Percentiles rank a stretch among this genome's conserved stretches.
phyloP scores from a whole-genome alignment of 1,284 basidiomycete species.

The Omphalotus olearius region DNA sequence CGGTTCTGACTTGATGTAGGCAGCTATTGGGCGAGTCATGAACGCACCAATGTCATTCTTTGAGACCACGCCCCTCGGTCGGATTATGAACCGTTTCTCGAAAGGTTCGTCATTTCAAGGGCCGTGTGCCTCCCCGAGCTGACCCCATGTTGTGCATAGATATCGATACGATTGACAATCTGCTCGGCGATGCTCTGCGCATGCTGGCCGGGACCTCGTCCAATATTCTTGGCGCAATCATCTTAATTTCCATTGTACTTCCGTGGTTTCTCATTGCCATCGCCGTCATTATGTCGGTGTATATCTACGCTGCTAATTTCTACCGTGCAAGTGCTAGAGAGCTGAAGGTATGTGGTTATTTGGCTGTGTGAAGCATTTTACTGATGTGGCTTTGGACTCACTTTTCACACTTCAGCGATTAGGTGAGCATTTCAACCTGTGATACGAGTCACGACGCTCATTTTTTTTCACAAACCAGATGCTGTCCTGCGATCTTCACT shows the following conservation, averaged over 20 bases:
- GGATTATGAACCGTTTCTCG: constrained; percentile 84
- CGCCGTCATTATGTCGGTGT: constrained; percentile 51
- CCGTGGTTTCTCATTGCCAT: constrained; percentile 86
- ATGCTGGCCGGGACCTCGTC: constrained; percentile 68
- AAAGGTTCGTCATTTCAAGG: constrained; percentile 36
- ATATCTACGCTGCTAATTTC: constrained; percentile 69
- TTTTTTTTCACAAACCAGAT: constrained; percentile 31
- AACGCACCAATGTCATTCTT: constrained; percentile 86
- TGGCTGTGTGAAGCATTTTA: background rate
- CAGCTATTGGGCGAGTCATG: constrained; percentile 60
- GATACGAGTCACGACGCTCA: background rate
- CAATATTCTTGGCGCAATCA: constrained; percentile 68
- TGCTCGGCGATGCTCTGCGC: constrained; percentile 66
- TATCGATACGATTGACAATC: constrained; percentile 85
- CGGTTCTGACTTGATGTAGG: constrained; percentile 31
- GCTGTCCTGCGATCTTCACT: constrained; percentile 59
- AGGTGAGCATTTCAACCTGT: constrained; percentile 28
- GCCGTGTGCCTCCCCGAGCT: background rate
- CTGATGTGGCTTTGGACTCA: constrained; percentile 1
- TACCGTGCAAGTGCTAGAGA: constrained; percentile 89
- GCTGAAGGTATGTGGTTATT: constrained; percentile 55
- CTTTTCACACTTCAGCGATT: constrained; percentile 36
- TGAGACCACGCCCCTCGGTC: constrained; percentile 88
- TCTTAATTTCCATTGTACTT: constrained; percentile 74
- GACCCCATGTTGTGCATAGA: constrained; percentile 39